Evolutionary conservation across 1,139 yeast genomes (phyloP).

Genomic region (Diutina mesorugosa): DNA sequence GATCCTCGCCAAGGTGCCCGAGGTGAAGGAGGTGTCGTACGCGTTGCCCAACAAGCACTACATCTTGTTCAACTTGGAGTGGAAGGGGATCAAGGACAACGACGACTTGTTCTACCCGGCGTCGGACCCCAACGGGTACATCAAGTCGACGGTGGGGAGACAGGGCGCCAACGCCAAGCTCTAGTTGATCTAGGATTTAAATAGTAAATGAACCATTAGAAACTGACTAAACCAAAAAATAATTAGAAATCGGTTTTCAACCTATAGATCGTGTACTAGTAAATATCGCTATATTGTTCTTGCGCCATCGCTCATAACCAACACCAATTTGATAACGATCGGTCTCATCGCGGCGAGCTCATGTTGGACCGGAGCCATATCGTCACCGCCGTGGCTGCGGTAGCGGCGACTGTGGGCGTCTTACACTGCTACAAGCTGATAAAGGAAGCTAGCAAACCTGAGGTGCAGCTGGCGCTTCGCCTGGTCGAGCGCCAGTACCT

Average conservation of each 20-base stretch:
- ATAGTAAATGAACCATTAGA: too few species aligned
- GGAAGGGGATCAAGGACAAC: conserved; percentile 76
- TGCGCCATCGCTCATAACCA: neutral
- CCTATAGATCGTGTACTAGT: too few species aligned
- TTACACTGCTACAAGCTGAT: neutral
- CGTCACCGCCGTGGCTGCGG: neutral
- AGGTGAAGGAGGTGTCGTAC: conserved; percentile 54
- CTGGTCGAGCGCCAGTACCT: conserved; percentile 20
- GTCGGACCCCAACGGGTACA: conserved; percentile 85
- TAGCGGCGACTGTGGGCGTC: neutral
- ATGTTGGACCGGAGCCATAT: neutral
- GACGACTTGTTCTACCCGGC: conserved; percentile 81
- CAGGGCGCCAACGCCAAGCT: conserved; percentile 21
- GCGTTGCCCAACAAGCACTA: conserved; percentile 85
- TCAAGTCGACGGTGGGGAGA: conserved; percentile 76
- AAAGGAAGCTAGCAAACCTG: neutral
- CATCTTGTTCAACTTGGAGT: conserved; percentile 62
- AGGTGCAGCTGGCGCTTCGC: neutral
- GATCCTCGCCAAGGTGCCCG: conserved; percentile 46
- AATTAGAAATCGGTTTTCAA: too few species aligned
- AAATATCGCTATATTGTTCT: neutral
- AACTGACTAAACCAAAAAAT: too few species aligned
- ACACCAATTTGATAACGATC: neutral
- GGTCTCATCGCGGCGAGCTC: neutral
- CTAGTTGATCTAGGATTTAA: conserved; percentile 10